Percentiles rank a stretch among this genome's conserved stretches.
These are phyloP conservation scores for Alternaria conjuncta DNA, from an alignment of 2,329 filamentous ascomycete species.

Conservation along the genomic window DNA sequence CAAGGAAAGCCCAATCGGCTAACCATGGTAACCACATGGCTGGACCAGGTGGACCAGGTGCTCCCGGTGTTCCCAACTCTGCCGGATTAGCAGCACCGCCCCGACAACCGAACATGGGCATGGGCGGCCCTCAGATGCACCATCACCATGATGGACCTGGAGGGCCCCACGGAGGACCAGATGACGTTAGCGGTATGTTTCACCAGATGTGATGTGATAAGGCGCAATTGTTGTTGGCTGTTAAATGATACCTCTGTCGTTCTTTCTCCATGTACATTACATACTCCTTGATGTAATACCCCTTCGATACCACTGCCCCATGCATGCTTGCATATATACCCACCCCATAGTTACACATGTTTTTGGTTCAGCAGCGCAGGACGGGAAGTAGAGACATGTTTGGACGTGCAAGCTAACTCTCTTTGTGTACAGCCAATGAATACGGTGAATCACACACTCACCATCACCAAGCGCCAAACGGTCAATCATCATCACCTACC, in stretches of 20 bases:
- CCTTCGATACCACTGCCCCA: constrained; percentile 47
- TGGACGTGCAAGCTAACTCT: constrained; percentile 53
- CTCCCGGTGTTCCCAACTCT: constrained; percentile 68
- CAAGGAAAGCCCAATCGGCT: constrained; percentile 73
- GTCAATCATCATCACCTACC: constrained; percentile 61
- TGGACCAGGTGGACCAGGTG: constrained; percentile 65
- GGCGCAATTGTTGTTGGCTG: constrained; percentile 44
- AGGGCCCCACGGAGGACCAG: constrained; percentile 69
- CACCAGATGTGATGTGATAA: constrained; percentile 76
- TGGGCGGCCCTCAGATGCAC: constrained; percentile 68
- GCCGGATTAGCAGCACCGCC: constrained; percentile 65
- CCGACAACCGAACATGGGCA: constrained; percentile 71
- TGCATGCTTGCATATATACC: constrained; percentile 38
- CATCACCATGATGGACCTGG: constrained; percentile 79
- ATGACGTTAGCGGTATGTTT: constrained; percentile 97
- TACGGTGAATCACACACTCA: constrained; percentile 68
- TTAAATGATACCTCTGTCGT: constrained; percentile 52
- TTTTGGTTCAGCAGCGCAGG: constrained; percentile 35
- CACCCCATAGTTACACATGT: constrained; percentile 30
- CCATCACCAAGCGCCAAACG: constrained; percentile 69
- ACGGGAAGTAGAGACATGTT: constrained; percentile 26
- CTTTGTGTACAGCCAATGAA: constrained; percentile 61
- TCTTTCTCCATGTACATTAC: constrained; percentile 52
- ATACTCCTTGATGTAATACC: constrained; percentile 53
- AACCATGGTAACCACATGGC: constrained; percentile 69